These are phyloP conservation scores for Acer negundo DNA, from an alignment of 345 rosid genomes.

Conservation along the genomic window DNA sequence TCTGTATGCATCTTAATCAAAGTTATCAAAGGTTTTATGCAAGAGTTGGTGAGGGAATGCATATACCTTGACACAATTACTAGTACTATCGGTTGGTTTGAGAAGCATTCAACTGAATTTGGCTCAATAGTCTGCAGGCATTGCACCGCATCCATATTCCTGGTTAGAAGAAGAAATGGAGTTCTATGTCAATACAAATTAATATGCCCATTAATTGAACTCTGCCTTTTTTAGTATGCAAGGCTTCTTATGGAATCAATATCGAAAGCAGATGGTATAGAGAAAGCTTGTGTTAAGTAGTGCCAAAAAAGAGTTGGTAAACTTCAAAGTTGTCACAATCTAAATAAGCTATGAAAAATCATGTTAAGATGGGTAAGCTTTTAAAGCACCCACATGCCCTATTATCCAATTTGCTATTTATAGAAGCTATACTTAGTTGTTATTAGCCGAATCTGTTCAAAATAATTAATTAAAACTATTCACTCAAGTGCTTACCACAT, in stretches of 20 bases:
- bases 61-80: neutral
- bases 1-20: slow-evolving; percentile 1
- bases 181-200: slow-evolving; percentile 11
- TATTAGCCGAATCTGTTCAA: neutral
- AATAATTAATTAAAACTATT: neutral
- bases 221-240: slow-evolving; percentile 6
- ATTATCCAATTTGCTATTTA: slow-evolving; percentile 13
- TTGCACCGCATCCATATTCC: neutral
- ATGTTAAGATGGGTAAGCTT: slow-evolving; percentile 9
- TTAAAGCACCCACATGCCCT: slow-evolving; percentile 29
- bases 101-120: too few species aligned
- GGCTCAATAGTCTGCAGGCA: neutral
- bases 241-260: slow-evolving; percentile 14
- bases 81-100: neutral
- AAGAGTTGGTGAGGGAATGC: slow-evolving; percentile 1
- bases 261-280: neutral
- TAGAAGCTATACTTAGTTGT: slow-evolving; percentile 3
- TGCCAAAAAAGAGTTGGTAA: slow-evolving; percentile 22
- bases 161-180: neutral
- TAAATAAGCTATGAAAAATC: slow-evolving; percentile 15
- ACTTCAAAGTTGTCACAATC: slow-evolving; percentile 25
- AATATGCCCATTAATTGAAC: slow-evolving; percentile 25
- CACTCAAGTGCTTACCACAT: neutral
- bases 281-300: neutral
- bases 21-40: neutral